Conservation (phyloP, 176 grass and related monocot genomes). For the Coix lacrymajobi region DNA sequence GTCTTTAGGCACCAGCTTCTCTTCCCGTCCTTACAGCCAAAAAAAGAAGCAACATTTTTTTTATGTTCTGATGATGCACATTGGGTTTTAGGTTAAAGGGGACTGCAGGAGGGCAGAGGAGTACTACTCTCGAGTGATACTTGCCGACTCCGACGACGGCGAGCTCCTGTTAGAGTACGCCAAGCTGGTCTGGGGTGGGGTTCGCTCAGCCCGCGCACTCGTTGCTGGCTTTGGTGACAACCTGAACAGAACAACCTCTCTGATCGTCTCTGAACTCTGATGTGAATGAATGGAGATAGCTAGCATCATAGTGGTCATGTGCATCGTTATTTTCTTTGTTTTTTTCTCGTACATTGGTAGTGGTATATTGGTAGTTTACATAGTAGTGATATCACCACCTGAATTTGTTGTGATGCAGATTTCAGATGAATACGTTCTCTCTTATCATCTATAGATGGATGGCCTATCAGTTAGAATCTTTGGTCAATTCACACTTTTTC, state of each 20-base stretch:
- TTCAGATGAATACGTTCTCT: too few species aligned
- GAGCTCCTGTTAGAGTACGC: slow-evolving; percentile 88
- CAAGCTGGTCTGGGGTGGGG: slow-evolving; percentile 51
- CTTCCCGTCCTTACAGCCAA: too few species aligned
- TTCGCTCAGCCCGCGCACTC: slow-evolving; percentile 2
- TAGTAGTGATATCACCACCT: too few species aligned
- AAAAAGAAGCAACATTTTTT: not conserved
- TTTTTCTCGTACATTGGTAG: too few species aligned
- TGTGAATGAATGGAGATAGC: not conserved
- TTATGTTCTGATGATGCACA: too few species aligned
- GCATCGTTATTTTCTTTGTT: too few species aligned
- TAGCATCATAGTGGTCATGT: not conserved
- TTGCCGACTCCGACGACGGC: slow-evolving; percentile 66
- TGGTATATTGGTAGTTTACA: too few species aligned
- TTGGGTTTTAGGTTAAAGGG: slow-evolving; percentile 38
- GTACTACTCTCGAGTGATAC: slow-evolving; percentile 88
- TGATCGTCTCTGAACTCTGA: not conserved
- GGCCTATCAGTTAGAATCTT: too few species aligned
- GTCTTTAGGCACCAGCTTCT: too few species aligned
- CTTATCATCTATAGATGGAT: too few species aligned
- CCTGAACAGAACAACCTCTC: not conserved
- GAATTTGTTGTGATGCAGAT: too few species aligned
- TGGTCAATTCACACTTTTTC: too few species aligned
- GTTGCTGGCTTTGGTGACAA: slow-evolving; percentile 10
- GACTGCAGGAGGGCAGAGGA: slow-evolving; percentile 71